These are phyloP conservation scores for Pelargonium cotyledonis DNA, from an alignment of 441 rosid genomes.

Conservation along the genomic window DNA sequence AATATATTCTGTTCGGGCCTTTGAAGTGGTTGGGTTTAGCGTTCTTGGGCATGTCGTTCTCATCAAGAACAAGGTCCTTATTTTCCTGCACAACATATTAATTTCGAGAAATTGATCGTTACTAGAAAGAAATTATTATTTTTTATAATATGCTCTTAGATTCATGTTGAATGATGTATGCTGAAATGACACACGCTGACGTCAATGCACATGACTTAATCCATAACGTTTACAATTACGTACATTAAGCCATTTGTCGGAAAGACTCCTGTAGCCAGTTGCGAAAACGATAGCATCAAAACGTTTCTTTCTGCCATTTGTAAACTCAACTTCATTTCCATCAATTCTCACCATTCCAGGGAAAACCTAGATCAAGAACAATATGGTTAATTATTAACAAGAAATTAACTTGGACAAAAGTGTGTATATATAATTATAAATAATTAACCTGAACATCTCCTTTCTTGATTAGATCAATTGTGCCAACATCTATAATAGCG, in stretches of 20 bases:
- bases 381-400: no score
- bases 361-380: no score
- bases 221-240: no score
- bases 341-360: constrained; percentile 25
- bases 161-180: no score
- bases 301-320: constrained; percentile 3
- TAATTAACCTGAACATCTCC: constrained; percentile 29
- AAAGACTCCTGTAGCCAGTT: constrained; percentile 30
- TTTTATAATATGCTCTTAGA: no score
- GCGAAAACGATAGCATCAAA: constrained; percentile 35
- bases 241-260: constrained; percentile 33
- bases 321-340: constrained; percentile 17
- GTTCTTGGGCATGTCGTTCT: constrained; percentile 11
- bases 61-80: constrained; percentile 23
- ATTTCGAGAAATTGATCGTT: no score
- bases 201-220: no score
- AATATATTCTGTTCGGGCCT: constrained; percentile 16
- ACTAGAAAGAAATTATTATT: no score
- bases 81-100: constrained; percentile 34
- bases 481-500: constrained; percentile 35
- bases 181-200: no score
- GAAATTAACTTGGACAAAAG: no score
- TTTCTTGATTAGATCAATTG: constrained; percentile 23
- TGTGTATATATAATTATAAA: no score
- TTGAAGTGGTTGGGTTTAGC: constrained; percentile 11